phyloP scores from a whole-genome alignment of 352 stramenopile species.

The Saprolegnia diclina region DNA sequence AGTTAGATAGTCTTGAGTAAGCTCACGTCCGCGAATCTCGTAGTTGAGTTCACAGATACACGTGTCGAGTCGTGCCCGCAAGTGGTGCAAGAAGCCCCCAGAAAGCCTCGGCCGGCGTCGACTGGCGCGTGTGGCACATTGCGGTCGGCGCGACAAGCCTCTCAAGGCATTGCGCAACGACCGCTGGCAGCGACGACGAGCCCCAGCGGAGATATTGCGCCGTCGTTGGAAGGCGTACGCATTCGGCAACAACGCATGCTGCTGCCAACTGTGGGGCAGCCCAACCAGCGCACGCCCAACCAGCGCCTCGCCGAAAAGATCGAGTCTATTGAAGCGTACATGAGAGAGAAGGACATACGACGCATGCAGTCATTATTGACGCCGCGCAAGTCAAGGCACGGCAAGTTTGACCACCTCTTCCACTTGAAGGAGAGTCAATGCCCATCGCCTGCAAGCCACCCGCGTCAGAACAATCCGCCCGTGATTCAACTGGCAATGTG shows the following conservation, averaged over 20 bases:
- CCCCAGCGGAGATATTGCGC: neutral
- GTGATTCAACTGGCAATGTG: conserved; percentile 5
- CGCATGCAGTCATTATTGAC: neutral
- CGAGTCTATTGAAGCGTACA: neutral
- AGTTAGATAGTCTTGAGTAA: neutral
- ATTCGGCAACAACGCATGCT: neutral
- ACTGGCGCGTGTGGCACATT: neutral
- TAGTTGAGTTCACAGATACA: neutral
- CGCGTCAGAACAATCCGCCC: neutral
- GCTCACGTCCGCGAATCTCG: neutral
- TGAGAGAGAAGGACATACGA: neutral
- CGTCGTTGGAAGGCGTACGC: neutral
- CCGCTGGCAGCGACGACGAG: neutral
- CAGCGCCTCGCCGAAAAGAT: neutral
- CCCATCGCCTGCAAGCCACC: neutral
- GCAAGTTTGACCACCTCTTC: conserved; percentile 1
- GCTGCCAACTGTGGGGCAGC: neutral
- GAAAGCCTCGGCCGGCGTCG: neutral
- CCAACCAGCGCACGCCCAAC: neutral
- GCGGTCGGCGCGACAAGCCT: neutral
- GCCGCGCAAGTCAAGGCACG: neutral
- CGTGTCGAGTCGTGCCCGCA: neutral
- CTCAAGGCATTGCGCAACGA: neutral
- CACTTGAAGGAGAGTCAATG: neutral
- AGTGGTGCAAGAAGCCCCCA: neutral